A percentile compares a stretch with the other conserved stretches of the same genome.
These are phyloP conservation scores for Pseudocercospora crystallina DNA, from an alignment of 2,329 filamentous ascomycete species.

Conservation along the genomic window DNA sequence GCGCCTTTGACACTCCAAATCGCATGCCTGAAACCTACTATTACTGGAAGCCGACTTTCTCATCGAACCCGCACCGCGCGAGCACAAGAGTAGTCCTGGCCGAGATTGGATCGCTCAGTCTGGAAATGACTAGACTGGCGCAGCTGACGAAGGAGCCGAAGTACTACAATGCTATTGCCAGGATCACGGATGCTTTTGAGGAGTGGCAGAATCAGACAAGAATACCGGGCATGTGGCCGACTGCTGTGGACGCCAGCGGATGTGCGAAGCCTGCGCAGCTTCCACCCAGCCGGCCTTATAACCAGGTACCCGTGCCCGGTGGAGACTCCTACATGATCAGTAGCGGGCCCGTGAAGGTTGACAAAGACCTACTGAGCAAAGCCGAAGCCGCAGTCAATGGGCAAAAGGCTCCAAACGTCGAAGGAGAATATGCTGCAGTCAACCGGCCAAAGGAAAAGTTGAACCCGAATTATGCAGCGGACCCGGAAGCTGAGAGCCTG, in stretches of 20 bases:
- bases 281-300: slow-evolving; percentile 5
- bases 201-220: slow-evolving; percentile 69
- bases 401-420: too few relatives aligned
- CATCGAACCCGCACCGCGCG: slow-evolving; percentile 64
- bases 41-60: slow-evolving; percentile 67
- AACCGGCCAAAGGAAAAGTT: not conserved
- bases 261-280: slow-evolving; percentile 57
- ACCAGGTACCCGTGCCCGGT: slow-evolving; percentile 23
- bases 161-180: slow-evolving; percentile 87
- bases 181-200: slow-evolving; percentile 78
- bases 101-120: slow-evolving; percentile 74
- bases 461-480: not conserved
- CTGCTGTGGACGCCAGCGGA: slow-evolving; percentile 73
- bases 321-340: slow-evolving; percentile 25
- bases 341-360: slow-evolving; percentile 18
- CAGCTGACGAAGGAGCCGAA: slow-evolving; percentile 78
- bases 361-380: slow-evolving; percentile 9
- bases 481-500: not conserved
- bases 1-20: slow-evolving; percentile 87
- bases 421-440: too few relatives aligned
- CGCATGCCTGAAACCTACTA: slow-evolving; percentile 86
- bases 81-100: slow-evolving; percentile 57
- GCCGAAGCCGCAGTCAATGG: slow-evolving; percentile 4
- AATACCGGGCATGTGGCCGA: slow-evolving; percentile 78
- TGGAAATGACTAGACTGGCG: slow-evolving; percentile 87